A percentile compares a stretch with the other conserved stretches of the same genome.
phyloP scores from a whole-genome alignment of 2,329 filamentous ascomycete species.

The Bisporella sp. region DNA sequence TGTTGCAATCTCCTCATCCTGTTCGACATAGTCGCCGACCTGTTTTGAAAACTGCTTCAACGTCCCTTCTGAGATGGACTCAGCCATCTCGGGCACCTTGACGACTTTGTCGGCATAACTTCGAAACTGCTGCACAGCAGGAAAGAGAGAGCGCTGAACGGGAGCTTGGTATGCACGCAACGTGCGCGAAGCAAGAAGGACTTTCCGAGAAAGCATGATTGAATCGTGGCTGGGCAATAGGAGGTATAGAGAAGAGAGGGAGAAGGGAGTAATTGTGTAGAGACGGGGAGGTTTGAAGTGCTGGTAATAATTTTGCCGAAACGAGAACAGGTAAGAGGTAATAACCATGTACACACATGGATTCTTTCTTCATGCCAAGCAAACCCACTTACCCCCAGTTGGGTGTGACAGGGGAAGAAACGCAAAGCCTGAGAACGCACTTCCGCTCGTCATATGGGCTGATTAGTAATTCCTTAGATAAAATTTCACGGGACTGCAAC shows the following conservation, averaged over 20 bases:
- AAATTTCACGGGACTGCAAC: too few species aligned
- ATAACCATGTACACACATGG: too few species aligned
- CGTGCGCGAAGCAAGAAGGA: constrained; percentile 26
- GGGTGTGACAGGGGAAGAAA: too few species aligned
- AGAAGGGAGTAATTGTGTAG: constrained; percentile 3
- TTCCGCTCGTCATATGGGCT: too few species aligned
- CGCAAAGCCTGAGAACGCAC: too few species aligned
- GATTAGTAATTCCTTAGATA: too few species aligned
- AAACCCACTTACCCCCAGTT: too few species aligned
- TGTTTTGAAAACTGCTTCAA: constrained; percentile 92
- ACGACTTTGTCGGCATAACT: constrained; percentile 74
- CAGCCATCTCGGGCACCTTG: constrained; percentile 96
- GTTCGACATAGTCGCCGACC: constrained; percentile 88
- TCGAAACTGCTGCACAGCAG: constrained; percentile 45
- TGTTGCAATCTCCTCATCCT: constrained; percentile 95
- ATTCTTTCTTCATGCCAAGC: too few species aligned
- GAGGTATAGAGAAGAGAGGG: constrained; percentile 11
- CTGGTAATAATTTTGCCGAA: too few species aligned
- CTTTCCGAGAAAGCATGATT: constrained; percentile 26
- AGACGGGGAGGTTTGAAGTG: too few species aligned
- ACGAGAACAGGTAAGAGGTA: too few species aligned
- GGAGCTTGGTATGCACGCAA: constrained; percentile 22
- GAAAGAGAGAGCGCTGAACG: constrained; percentile 34
- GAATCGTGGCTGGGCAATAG: constrained; percentile 6
- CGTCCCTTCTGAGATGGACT: constrained; percentile 96